Conservation (phyloP, 164 flowering plant species). For the Umbilicus rupestris region DNA sequence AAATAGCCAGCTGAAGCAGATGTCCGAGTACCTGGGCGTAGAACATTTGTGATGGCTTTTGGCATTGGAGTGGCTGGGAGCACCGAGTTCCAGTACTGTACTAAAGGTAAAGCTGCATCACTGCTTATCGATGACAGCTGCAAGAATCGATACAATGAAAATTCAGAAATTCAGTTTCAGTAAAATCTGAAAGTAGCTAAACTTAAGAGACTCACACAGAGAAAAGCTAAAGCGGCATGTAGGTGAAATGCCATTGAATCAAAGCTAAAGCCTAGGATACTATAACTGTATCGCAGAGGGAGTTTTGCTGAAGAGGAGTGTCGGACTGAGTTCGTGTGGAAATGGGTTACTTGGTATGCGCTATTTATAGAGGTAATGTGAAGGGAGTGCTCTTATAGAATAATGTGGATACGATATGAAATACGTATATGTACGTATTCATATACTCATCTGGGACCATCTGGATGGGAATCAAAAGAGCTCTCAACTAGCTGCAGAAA, state of each 20-base stretch:
- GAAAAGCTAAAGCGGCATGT: constrained; percentile 10
- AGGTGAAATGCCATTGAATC: constrained; percentile 20
- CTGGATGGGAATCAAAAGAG: too few species aligned
- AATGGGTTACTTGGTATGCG: not conserved
- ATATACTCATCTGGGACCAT: too few species aligned
- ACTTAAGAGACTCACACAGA: constrained; percentile 17
- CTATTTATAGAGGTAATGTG: not conserved
- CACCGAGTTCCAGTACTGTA: constrained; percentile 32
- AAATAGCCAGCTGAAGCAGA: not conserved
- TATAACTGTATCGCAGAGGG: too few species aligned
- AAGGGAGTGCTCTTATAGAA: too few species aligned
- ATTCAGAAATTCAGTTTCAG: not conserved
- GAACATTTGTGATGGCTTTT: constrained; percentile 19
- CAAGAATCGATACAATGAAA: too few species aligned
- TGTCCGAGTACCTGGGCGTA: constrained; percentile 25
- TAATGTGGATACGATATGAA: too few species aligned
- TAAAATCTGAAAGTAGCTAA: not conserved
- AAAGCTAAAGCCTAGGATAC: too few species aligned
- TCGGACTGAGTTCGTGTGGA: not conserved
- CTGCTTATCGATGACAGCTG: constrained; percentile 29
- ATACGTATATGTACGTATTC: too few species aligned
- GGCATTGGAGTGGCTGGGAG: constrained; percentile 40
- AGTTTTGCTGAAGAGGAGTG: too few species aligned
- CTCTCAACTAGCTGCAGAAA: too few species aligned
- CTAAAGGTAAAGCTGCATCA: constrained; percentile 30